Evolutionary conservation across 495 filamentous ascomycete genomes (phyloP).

Genomic region (Penicillium chermesinum): DNA sequence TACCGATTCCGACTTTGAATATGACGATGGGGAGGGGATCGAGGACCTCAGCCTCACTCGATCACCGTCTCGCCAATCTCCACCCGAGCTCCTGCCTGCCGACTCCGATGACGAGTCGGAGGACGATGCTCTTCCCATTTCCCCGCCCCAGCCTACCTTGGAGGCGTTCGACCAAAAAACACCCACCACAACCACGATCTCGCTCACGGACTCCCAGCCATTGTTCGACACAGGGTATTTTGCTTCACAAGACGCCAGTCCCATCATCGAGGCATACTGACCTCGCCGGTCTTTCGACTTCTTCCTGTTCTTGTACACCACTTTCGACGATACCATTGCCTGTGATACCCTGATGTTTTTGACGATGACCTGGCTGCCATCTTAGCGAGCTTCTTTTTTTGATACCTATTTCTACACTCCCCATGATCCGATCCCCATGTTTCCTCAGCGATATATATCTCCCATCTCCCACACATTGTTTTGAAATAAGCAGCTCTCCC

Average conservation of each 20-base stretch:
- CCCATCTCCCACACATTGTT: slow-evolving; percentile 3
- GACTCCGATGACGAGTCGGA: slow-evolving; percentile 64
- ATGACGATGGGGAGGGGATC: slow-evolving; percentile 62
- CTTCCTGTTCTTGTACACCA: slow-evolving; percentile 23
- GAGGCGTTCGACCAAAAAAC: slow-evolving; percentile 68
- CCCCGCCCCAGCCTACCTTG: slow-evolving; percentile 63
- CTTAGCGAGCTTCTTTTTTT: slow-evolving; percentile 9
- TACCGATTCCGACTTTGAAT: slow-evolving; percentile 49
- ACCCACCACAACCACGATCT: slow-evolving; percentile 47
- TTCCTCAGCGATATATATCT: no score
- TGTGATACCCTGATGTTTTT: slow-evolving; percentile 26
- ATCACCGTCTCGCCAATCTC: slow-evolving; percentile 65
- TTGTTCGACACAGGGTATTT: slow-evolving; percentile 60
- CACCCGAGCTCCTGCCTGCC: slow-evolving; percentile 76
- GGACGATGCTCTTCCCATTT: slow-evolving; percentile 76
- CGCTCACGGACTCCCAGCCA: slow-evolving; percentile 33
- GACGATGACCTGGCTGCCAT: slow-evolving; percentile 12
- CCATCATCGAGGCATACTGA: slow-evolving; percentile 44
- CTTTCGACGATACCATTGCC: slow-evolving; percentile 8
- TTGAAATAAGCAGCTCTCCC: slow-evolving; percentile 16
- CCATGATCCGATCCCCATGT: no score
- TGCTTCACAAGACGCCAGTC: slow-evolving; percentile 43
- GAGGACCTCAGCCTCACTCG: slow-evolving; percentile 66
- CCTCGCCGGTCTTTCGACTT: slow-evolving; percentile 3
- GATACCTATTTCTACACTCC: slow-evolving; percentile 6